phyloP scores from a whole-genome alignment of 2,329 filamentous ascomycete species.

The Aspergillus sp. region DNA sequence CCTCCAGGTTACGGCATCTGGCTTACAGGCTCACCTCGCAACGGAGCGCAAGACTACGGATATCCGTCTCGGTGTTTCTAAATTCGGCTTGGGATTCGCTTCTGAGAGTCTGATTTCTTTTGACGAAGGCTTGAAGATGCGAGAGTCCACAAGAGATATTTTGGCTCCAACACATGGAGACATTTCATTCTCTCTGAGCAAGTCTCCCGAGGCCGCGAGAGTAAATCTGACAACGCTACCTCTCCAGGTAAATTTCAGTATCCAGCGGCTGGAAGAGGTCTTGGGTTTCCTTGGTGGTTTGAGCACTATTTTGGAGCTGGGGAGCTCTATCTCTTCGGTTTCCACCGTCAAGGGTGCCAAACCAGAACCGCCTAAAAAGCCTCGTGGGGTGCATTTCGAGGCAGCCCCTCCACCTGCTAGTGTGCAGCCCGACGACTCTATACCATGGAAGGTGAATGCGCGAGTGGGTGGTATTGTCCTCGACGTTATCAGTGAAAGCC shows the following conservation, averaged over 20 bases:
- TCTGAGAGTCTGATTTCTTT: slow-evolving; percentile 47
- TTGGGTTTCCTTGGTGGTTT: slow-evolving; percentile 84
- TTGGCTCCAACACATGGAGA: slow-evolving; percentile 30
- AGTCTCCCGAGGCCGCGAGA: slow-evolving; percentile 23
- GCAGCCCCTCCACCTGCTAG: slow-evolving; percentile 28
- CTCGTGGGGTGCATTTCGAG: slow-evolving; percentile 52
- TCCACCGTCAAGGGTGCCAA: slow-evolving; percentile 43
- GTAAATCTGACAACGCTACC: slow-evolving; percentile 68
- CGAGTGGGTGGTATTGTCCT: slow-evolving; percentile 69
- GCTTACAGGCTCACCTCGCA: slow-evolving; percentile 18
- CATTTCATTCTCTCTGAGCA: slow-evolving; percentile 30
- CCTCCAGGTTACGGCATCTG: slow-evolving; percentile 22
- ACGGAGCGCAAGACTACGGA: slow-evolving; percentile 14
- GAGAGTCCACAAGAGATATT: slow-evolving; percentile 38
- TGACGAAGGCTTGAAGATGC: slow-evolving; percentile 39
- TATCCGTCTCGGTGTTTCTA: slow-evolving; percentile 27
- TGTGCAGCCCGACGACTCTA: slow-evolving; percentile 7
- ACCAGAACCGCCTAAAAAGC: slow-evolving; percentile 21
- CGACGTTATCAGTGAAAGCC: slow-evolving; percentile 68
- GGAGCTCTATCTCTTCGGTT: slow-evolving; percentile 71
- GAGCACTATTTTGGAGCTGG: slow-evolving; percentile 82
- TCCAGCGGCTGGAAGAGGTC: slow-evolving; percentile 75
- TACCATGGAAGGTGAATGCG: slow-evolving; percentile 59
- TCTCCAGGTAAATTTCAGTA: slow-evolving; percentile 64
- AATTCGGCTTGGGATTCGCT: slow-evolving; percentile 41